These are phyloP conservation scores for Hymenoscyphus fraxineus DNA, from an alignment of 2,329 filamentous ascomycete genomes.

Conservation along the genomic window DNA sequence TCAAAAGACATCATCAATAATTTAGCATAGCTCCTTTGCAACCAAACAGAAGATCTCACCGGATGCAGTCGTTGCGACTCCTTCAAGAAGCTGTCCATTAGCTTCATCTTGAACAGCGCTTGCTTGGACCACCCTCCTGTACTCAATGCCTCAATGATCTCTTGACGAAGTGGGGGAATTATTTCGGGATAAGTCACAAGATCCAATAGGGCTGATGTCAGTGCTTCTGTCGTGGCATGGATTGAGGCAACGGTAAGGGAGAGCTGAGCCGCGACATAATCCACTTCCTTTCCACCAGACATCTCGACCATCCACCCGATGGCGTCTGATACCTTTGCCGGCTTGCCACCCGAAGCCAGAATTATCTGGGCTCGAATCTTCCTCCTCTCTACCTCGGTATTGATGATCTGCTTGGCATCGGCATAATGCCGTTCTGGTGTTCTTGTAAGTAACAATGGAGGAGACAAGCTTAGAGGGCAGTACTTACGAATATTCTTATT, in stretches of 20 bases:
- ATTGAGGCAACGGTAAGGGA: not conserved
- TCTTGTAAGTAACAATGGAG: no score
- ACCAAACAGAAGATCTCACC: no score
- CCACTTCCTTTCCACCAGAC: not conserved
- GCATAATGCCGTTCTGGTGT: no score
- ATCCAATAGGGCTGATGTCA: not conserved
- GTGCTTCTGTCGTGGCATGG: not conserved
- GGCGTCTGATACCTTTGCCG: not conserved
- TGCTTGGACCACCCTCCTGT: conserved; percentile 5
- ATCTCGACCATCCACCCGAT: conserved; percentile 5
- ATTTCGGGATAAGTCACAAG: conserved; percentile 1
- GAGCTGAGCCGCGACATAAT: not conserved
- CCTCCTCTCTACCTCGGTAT: no score
- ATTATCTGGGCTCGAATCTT: no score
- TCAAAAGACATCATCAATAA: not conserved
- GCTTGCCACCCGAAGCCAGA: no score
- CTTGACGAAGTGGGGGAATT: not conserved
- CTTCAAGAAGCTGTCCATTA: conserved; percentile 3
- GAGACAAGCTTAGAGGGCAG: no score
- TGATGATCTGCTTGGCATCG: no score
- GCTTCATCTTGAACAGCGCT: not conserved
- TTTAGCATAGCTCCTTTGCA: no score
- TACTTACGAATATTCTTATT: no score
- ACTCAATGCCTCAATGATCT: not conserved
- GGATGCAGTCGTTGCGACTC: conserved; percentile 5